A percentile compares a stretch with the other conserved stretches of the same genome.
Evolutionary conservation across 371 early-diverging fungal genomes (phyloP).

Genomic region (Rhizomucor pusillus): DNA sequence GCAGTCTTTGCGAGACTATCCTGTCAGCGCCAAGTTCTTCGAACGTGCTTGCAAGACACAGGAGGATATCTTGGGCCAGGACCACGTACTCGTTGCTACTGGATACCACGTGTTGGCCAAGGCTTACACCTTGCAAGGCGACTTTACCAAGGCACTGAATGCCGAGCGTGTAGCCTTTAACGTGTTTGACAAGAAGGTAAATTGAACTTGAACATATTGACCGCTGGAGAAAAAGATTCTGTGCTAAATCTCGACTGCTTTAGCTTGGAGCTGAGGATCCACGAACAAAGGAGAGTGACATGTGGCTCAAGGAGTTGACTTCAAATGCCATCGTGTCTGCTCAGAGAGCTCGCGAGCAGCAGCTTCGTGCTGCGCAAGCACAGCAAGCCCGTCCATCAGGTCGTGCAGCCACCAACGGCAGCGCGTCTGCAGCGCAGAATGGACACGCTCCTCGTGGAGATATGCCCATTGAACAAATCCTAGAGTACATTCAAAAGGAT

Average conservation of each 20-base stretch:
- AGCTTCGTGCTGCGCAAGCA: slow-evolving; percentile 17
- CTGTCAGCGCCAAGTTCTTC: slow-evolving; percentile 69
- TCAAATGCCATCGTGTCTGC: slow-evolving; percentile 53
- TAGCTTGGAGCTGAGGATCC: slow-evolving; percentile 74
- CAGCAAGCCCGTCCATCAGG: slow-evolving; percentile 19
- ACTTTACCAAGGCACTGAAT: slow-evolving; percentile 75
- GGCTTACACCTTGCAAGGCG: slow-evolving; percentile 70
- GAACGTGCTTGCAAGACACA: slow-evolving; percentile 72
- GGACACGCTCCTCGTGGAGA: slow-evolving; percentile 29
- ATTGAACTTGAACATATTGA: background rate
- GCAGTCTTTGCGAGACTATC: slow-evolving; percentile 69
- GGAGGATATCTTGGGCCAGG: slow-evolving; percentile 67
- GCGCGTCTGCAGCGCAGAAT: slow-evolving; percentile 3
- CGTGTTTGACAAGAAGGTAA: slow-evolving; percentile 58
- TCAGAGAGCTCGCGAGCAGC: slow-evolving; percentile 26
- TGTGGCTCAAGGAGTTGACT: slow-evolving; percentile 71
- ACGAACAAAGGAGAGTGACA: slow-evolving; percentile 70
- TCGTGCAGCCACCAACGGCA: slow-evolving; percentile 9
- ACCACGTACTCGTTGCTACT: slow-evolving; percentile 72
- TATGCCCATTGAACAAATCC: slow-evolving; percentile 60
- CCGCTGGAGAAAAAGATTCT: background rate
- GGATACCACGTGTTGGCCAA: slow-evolving; percentile 77
- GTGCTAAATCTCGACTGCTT: no score
- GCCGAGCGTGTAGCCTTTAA: slow-evolving; percentile 74
- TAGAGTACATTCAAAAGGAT: slow-evolving; percentile 58